Conservation (phyloP, 179 eudicot species). For the Patellifolia procumbens region DNA sequence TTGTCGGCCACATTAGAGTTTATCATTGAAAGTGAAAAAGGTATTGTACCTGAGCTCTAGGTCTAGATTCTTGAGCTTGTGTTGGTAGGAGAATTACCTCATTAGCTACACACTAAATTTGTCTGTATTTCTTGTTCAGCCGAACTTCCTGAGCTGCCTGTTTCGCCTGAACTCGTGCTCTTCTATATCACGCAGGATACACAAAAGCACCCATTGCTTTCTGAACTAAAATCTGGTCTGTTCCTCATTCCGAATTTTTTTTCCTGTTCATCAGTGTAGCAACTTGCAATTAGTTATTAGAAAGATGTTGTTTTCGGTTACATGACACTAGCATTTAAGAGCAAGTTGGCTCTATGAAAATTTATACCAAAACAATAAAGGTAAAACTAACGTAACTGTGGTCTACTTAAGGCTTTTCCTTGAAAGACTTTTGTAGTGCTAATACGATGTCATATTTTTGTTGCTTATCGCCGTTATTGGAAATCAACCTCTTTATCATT, state of each 20-base stretch:
- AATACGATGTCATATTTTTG: neutral
- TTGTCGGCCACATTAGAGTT: constrained; percentile 66
- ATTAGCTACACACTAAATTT: neutral
- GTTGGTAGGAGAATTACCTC: neutral
- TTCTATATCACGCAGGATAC: constrained; percentile 86
- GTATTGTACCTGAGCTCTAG: constrained; percentile 22
- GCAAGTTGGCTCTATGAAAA: neutral
- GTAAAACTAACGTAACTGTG: neutral
- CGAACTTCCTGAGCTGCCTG: constrained; percentile 52
- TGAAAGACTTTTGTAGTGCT: neutral
- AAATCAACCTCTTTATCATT: neutral
- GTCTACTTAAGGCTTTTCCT: neutral
- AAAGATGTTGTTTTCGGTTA: neutral
- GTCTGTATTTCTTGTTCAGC: constrained; percentile 38
- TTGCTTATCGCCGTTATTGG: neutral
- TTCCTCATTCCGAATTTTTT: neutral
- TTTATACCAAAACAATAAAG: neutral
- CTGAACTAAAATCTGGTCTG: constrained; percentile 69
- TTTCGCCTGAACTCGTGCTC: constrained; percentile 64
- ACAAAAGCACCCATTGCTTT: constrained; percentile 66
- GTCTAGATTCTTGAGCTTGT: neutral
- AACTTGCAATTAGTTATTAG: neutral
- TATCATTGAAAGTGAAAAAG: constrained; percentile 64
- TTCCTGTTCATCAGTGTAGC: neutral
- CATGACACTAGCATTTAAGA: too few species aligned